Evolutionary conservation across 208 protist genomes (phyloP).

Genomic region (Herpetomonas muscarum): DNA sequence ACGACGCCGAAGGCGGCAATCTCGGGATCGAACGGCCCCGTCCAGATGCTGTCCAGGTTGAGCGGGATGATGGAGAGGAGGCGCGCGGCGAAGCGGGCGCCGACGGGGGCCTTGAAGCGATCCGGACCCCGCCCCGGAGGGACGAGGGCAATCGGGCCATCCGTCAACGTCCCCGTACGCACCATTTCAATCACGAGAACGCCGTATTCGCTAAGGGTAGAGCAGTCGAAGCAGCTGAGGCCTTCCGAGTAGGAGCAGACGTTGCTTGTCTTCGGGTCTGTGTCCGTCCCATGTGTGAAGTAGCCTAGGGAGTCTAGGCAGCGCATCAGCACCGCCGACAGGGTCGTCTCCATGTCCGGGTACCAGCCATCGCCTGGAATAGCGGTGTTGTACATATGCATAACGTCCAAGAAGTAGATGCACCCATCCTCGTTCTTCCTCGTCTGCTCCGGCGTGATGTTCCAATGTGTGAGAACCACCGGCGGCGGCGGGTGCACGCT

Average conservation of each 20-base stretch:
- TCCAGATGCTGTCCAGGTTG: constrained; percentile 62
- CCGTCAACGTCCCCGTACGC: constrained; percentile 57
- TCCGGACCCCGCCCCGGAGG: constrained; percentile 5
- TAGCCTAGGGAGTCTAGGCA: constrained; percentile 90
- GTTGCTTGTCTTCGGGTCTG: constrained; percentile 42
- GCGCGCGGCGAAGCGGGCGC: constrained; percentile 66
- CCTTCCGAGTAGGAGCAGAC: constrained; percentile 55
- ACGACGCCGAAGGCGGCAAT: constrained; percentile 79
- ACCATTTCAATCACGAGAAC: constrained; percentile 84
- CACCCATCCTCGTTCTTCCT: constrained; percentile 12
- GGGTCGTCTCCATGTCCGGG: constrained; percentile 36
- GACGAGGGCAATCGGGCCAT: constrained; percentile 38
- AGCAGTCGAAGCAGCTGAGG: constrained; percentile 55
- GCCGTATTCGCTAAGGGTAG: constrained; percentile 76
- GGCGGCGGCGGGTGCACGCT: constrained; percentile 44
- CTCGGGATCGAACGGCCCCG: constrained; percentile 73
- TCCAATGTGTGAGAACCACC: constrained; percentile 65
- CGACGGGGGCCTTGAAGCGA: constrained; percentile 14
- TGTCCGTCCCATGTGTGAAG: constrained; percentile 68
- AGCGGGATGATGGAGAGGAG: constrained; percentile 80
- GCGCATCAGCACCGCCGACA: constrained; percentile 63
- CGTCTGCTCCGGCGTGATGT: constrained; percentile 15
- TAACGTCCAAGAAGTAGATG: constrained; percentile 60
- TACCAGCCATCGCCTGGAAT: constrained; percentile 13
- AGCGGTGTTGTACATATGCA: constrained; percentile 38